Evolutionary conservation across 371 early-diverging fungal species (phyloP), one percentile per base, ranked within the genome.

Genomic region (Thermomucor indicae-seudaticae): DNA sequence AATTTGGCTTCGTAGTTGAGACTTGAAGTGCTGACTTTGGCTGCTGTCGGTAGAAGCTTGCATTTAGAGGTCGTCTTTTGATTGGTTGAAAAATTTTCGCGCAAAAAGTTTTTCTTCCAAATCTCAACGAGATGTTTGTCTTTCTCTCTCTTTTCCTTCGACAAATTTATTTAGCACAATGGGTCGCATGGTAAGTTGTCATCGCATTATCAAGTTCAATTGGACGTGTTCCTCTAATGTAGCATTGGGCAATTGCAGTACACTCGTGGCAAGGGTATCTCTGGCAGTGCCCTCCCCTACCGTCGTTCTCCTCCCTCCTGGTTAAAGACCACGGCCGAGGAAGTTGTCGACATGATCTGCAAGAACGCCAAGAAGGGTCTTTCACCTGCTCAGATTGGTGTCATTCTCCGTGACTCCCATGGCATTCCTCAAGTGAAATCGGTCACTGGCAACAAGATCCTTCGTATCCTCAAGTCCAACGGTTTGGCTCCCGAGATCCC

Each of bases 281-380:
- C 96, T 77, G 81, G 89, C 70, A 95, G 97, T 67, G 97, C 98
- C 75, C 88, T 96, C 72, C 99, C 99, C 75, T 99, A 99, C 87
- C 92, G 94, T 72, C 97, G 98, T 75, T 84, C 95, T 63, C 90
- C 96, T 57, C 92, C 99, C 60, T 88, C 95, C 57, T 99, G 97
- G 97, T 79, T 97, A 72, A 97, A 96, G 67, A 89, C 92, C 75
- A 82, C 93, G 53, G 78, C 93, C 51, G 93, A 93, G 56, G 99
- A 99, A 70, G 97, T 99, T 65, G 86, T 92, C 79, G 94, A 96
- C 59, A 88, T 90, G 73, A 98, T 99, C 80, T 89, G 93, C 86
- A 96, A 96, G 84, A 86, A 94, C 62, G 98, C 99, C 75, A 98
- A 96, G 89, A 99, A 99, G 93, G 99, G 99, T 81, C 73, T 94